These are phyloP conservation scores for Blastobotrys indianensis DNA, from an alignment of 1,139 yeast species.

Conservation along the genomic window DNA sequence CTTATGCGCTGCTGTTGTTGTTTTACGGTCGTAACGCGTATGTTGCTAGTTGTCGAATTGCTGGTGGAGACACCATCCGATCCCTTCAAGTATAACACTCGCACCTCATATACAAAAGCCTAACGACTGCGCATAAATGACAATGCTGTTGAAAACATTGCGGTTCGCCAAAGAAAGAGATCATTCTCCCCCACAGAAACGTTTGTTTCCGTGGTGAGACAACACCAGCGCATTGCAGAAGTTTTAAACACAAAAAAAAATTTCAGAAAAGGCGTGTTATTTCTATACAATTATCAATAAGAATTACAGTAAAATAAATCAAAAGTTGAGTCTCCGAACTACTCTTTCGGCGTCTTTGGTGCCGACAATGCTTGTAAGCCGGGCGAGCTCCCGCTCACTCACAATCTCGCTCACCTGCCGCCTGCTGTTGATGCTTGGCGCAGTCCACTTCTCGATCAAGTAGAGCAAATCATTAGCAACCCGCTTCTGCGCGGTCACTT, in stretches of 20 bases:
- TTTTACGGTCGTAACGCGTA: no score
- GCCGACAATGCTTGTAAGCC: slow-evolving; percentile 11
- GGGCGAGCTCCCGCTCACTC: slow-evolving; percentile 7
- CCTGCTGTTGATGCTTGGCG: not conserved
- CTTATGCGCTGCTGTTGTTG: no score
- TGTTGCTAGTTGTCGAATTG: no score
- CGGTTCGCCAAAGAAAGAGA: no score
- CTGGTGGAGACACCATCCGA: no score
- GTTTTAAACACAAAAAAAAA: not conserved
- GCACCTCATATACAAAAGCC: no score
- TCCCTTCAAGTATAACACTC: no score
- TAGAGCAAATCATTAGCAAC: slow-evolving; percentile 28
- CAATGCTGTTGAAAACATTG: no score
- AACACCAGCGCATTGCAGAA: not conserved
- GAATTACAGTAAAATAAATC: not conserved
- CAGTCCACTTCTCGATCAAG: slow-evolving; percentile 25
- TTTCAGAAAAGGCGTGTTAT: not conserved
- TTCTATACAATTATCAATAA: no score
- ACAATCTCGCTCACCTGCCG: slow-evolving; percentile 1
- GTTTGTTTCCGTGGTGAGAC: not conserved
- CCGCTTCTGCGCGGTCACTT: slow-evolving; percentile 19
- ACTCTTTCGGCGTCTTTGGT: slow-evolving; percentile 9
- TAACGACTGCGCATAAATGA: no score
- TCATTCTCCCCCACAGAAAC: no score
- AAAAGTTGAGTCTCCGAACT: slow-evolving; percentile 4